Base-by-base conservation (phyloP, 192 early-diverging fungal species). In the Paraglomus brasilianum region DNA sequence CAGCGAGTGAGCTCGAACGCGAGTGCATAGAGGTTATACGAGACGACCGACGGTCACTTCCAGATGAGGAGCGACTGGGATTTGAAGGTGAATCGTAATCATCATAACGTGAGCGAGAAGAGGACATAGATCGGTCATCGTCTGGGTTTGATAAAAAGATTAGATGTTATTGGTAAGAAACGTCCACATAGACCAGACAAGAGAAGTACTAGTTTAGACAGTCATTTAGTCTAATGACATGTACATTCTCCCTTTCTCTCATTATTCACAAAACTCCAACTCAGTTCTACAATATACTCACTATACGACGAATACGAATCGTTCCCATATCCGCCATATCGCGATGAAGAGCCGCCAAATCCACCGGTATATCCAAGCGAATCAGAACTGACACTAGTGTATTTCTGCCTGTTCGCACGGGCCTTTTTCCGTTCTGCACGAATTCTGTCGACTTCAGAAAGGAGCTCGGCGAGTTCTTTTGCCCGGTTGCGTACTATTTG, bases 371-470 rank as follows among this genome's bases (percentile, higher is more conserved):
- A 71, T 11, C 36, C 53, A 44, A 72, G 60, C 43, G 77, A 73
- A 13, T 84, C 85, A 8, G 85, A 85, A 5, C 87, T 80, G 14
- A 91, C 90, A 24, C 92, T 91, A 1, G 82, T 87, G 71, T 94
- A 98, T 79, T 98, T 98, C 76, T 85, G 80, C 44, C 91, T 86
- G 77, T 93, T 98, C 22, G 88, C 87, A 73, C 89, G 90, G 19
- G 96, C 94, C 70, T 92, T 95, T 71, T 88, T 87, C 14, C 96
- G 86, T 75, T 98, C 96, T 10, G 82, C 82, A 41, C 90, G 88
- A 74, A 98, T 87, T 13, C 77, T 83, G 38, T 95, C 86, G 60
- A 84, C 86, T 75, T 92, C 86, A 43, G 84, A 83, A 13, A 97
- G 74, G 52, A 97, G 79, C 6, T 95, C 95, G 2, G 88, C 76